Evolutionary conservation across 2,329 filamentous ascomycete species (phyloP), one percentile per base, ranked within the genome.

Genomic region (Cordyceps tenuipes): DNA sequence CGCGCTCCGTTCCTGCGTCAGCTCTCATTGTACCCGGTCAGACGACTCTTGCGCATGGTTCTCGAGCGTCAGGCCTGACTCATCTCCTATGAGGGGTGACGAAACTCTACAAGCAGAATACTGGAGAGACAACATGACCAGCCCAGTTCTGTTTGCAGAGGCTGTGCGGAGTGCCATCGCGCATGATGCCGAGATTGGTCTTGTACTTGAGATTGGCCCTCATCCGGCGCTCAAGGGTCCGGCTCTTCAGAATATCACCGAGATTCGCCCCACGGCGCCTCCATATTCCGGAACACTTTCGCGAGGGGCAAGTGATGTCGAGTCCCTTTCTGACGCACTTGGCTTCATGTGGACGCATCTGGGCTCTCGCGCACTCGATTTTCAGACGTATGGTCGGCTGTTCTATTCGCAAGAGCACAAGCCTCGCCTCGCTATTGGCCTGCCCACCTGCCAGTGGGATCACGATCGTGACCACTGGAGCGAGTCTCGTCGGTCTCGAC

Each of bases 141-240:
- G 55, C 3, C 19, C 62, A 4, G 64, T 65, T 2, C 21, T 52
- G 23, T 63, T 63, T 47, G 43, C 53, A 0, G 15, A 44, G 2
- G 63, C 62, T 1, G 36, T 65, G n/a, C 13, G 47, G 6, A 12
- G 9, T n/a, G 58, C 58, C 17, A 19, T 47, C 4, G 12, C 19
- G 13, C 21, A 21, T 9, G 23, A 23, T 15, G 31, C 21, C 3
- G 21, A 13, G 7, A 55, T 62, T 23, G 39, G 53, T n/a, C 8
- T 60, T 5, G 52, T 44, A 0, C 9, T 65, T 3, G 64, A 65
- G 29, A 21, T 65, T 29, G 64, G 64, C 2, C 60, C 64, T 3
- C 64, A 65, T 62, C 68, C 73, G 13, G 71, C 70, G 8, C 64
- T 75, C 3, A 72, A 73, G 60, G 68, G 67, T 1, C 73, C 73